These are phyloP conservation scores for Castanospermum australe DNA, from an alignment of 306 rosid species.

Conservation along the genomic window DNA sequence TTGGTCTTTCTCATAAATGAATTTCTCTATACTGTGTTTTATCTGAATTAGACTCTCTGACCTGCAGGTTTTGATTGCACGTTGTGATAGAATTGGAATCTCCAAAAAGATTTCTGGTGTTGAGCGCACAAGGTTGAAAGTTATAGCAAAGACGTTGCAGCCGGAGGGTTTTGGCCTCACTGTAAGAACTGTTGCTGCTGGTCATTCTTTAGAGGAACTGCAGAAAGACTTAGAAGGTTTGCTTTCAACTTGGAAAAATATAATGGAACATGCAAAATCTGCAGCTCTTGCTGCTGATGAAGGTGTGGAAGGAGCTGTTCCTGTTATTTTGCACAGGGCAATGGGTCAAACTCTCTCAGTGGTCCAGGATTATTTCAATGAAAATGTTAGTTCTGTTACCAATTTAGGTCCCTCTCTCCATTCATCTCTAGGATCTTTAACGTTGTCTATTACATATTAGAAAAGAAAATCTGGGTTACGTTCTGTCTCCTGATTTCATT, in stretches of 20 bases:
- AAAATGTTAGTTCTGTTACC: conserved; percentile 53
- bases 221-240: conserved; percentile 86
- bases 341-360: conserved; percentile 98
- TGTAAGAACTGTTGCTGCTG: conserved; percentile 92
- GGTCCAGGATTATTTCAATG: conserved; percentile 93
- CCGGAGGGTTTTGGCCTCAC: conserved; percentile 97
- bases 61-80: conserved; percentile 68
- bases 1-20: conserved; percentile 18
- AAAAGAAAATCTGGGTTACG: not conserved
- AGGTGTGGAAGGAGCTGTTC: conserved; percentile 95
- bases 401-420: conserved; percentile 8
- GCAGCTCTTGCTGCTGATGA: conserved; percentile 98
- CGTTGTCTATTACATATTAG: not conserved
- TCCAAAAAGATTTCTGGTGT: conserved; percentile 76
- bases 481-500: conserved; percentile 30
- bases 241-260: conserved; percentile 84
- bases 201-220: conserved; percentile 87
- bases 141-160: conserved; percentile 90
- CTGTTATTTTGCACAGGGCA: conserved; percentile 80
- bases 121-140: conserved; percentile 91
- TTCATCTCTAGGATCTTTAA: conserved; percentile 1
- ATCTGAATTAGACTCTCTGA: conserved; percentile 38
- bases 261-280: conserved; percentile 85
- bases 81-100: conserved; percentile 79
- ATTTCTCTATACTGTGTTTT: not conserved